phyloP scores from a whole-genome alignment of 768 basidiomycete species.

The Rhizopogon sp. region DNA sequence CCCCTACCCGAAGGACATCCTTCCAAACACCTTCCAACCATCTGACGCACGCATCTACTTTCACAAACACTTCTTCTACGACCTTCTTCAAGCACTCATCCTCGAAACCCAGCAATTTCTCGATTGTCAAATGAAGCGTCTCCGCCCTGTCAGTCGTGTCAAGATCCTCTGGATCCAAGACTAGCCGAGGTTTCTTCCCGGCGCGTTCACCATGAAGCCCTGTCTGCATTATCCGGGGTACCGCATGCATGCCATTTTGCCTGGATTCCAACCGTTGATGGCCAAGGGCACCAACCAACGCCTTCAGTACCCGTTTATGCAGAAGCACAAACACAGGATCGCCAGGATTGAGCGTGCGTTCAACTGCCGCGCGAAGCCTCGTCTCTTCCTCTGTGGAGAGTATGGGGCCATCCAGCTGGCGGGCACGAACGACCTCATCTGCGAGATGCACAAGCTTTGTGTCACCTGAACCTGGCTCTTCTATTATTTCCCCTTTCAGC shows the following conservation, averaged over 20 bases:
- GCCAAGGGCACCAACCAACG: slow-evolving; percentile 24
- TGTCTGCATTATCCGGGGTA: slow-evolving; percentile 26
- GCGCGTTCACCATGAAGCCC: slow-evolving; percentile 21
- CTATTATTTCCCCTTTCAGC: slow-evolving; percentile 49
- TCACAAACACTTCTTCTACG: slow-evolving; percentile 35
- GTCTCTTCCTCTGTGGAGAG: slow-evolving; percentile 41
- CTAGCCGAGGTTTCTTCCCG: slow-evolving; percentile 22
- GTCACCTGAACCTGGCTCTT: slow-evolving; percentile 24
- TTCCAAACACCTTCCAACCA: slow-evolving; percentile 60
- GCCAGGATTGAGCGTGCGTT: slow-evolving; percentile 51
- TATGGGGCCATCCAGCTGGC: slow-evolving; percentile 20
- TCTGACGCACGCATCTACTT: slow-evolving; percentile 35
- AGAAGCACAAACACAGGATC: slow-evolving; percentile 68
- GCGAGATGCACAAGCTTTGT: slow-evolving; percentile 66
- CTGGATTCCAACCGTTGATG: background rate
- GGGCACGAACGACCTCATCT: slow-evolving; percentile 65
- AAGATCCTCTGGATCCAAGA: slow-evolving; percentile 19
- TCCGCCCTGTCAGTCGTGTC: slow-evolving; percentile 3
- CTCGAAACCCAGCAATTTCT: slow-evolving; percentile 60
- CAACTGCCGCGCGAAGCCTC: slow-evolving; percentile 53
- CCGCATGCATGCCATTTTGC: background rate
- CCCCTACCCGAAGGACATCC: slow-evolving; percentile 27
- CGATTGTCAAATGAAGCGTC: background rate
- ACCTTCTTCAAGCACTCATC: slow-evolving; percentile 49
- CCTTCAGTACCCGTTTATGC: slow-evolving; percentile 50